Conservation (phyloP, 331 rosid genomes). For the Cydonia oblonga region DNA sequence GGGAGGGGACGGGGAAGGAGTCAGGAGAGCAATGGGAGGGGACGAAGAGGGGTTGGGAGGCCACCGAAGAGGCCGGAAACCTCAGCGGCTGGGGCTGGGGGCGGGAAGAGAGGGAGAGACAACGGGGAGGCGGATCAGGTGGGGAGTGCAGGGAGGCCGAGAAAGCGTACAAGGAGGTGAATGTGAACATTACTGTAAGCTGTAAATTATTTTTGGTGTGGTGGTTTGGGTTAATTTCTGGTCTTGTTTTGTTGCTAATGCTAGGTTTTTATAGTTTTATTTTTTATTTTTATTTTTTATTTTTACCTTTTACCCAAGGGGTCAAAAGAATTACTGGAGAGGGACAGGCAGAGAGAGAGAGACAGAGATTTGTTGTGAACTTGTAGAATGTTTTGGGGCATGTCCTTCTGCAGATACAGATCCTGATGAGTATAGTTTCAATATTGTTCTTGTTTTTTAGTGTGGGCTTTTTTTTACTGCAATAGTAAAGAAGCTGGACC, state of each 20-base stretch:
- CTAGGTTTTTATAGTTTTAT: background rate
- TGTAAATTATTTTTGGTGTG: conserved; percentile 20
- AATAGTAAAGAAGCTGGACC: background rate
- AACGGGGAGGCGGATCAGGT: conserved; percentile 12
- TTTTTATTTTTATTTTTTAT: too few species aligned
- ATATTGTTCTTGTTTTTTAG: background rate
- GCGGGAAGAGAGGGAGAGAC: conserved; percentile 16
- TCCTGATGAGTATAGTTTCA: background rate
- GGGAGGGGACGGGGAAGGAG: background rate
- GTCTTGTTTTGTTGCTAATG: background rate
- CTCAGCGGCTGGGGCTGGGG: background rate
- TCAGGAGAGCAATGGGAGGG: conserved; percentile 8
- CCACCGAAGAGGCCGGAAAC: conserved; percentile 17
- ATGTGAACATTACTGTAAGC: conserved; percentile 1
- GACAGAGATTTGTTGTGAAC: background rate
- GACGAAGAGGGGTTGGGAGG: conserved; percentile 18
- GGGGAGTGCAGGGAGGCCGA: conserved; percentile 21
- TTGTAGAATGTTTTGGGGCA: conserved; percentile 14
- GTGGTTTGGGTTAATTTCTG: background rate
- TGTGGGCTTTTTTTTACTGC: background rate
- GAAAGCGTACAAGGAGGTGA: conserved; percentile 30
- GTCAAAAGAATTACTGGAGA: background rate
- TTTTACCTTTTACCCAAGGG: background rate
- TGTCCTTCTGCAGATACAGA: conserved; percentile 3
- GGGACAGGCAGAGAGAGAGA: background rate